Evolutionary conservation across 2,329 filamentous ascomycete genomes (phyloP), one percentile per base, ranked within the genome.

Genomic region (Botrytis cinerea): DNA sequence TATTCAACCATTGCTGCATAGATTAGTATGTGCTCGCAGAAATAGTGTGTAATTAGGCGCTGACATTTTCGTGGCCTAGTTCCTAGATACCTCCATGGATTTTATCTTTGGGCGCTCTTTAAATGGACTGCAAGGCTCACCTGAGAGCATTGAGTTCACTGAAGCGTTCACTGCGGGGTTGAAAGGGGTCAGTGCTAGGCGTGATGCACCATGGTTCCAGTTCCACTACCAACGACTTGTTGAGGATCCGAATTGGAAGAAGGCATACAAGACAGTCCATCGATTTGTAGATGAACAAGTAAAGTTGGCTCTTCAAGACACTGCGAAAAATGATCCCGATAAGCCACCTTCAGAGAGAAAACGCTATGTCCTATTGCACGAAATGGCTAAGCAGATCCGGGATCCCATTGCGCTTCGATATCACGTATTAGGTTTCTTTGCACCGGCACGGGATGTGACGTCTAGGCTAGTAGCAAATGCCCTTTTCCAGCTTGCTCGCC

Each of bases 201-300:
- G 69, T 25, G 57, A 63, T 12, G 69, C 69, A 45, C 57, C 57
- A 48, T 63, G 40, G 57, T 48, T 61, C 18, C n/a, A 63, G 16
- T 63, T 63, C 57, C 43, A 40, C n/a, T 43, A 38, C 20, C 32
- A 71, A 35, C 28, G 43, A 28, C 32, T 62, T 9, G 35, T 43
- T 62, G 69, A 63, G 25, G 43, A 46, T 9, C 35, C 60, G n/a
- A 25, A 9, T n/a, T 71, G 57, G 43, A 71, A 62, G 28, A 45
- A 46, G 28, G 43, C 57, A 25, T 71, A 71, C 25, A 38, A 35
- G 18, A 63, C 45, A 38, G 66, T 73, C 10, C 72, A 73, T 45
- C 32, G 18, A n/a, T 73, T 40, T 43, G 66, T 73, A n/a, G 72
- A 73, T 45, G 25, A 48, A 32, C 72, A 73, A 38, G 69, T 75